Evolutionary conservation across 768 basidiomycete species (phyloP).

Genomic region (Scleroderma citrinum): DNA sequence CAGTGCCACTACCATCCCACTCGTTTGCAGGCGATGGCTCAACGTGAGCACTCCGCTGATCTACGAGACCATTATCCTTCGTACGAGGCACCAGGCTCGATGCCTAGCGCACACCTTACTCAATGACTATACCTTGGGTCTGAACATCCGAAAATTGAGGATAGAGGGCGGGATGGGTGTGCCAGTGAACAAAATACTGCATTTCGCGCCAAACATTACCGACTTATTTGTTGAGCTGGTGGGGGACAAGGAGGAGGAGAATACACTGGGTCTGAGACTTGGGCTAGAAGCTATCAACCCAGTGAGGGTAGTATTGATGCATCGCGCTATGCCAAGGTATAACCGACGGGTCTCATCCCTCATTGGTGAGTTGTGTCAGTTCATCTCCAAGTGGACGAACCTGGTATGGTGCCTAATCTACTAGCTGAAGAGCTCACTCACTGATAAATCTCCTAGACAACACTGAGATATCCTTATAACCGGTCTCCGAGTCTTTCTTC

Average conservation of each 20-base stretch:
- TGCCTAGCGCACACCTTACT: neutral
- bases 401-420: neutral
- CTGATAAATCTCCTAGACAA: neutral
- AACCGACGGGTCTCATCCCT: neutral
- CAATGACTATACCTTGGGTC: neutral
- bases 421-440: neutral
- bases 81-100: neutral
- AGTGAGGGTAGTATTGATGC: neutral
- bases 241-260: neutral
- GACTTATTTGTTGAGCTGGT: neutral
- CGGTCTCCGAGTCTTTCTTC: neutral
- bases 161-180: neutral
- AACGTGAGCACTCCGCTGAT: neutral
- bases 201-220: neutral
- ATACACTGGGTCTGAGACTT: neutral
- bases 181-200: neutral
- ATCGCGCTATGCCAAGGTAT: neutral
- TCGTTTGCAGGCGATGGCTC: slow-evolving; percentile 1
- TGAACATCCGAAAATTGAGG: neutral
- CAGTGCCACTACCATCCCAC: neutral
- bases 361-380: neutral
- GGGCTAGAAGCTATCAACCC: neutral
- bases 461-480: slow-evolving; percentile 1
- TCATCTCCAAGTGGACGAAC: neutral
- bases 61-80: slow-evolving; percentile 2